Conservation (phyloP, 2,329 filamentous ascomycete genomes). For the Exutisphaerella laricina region DNA sequence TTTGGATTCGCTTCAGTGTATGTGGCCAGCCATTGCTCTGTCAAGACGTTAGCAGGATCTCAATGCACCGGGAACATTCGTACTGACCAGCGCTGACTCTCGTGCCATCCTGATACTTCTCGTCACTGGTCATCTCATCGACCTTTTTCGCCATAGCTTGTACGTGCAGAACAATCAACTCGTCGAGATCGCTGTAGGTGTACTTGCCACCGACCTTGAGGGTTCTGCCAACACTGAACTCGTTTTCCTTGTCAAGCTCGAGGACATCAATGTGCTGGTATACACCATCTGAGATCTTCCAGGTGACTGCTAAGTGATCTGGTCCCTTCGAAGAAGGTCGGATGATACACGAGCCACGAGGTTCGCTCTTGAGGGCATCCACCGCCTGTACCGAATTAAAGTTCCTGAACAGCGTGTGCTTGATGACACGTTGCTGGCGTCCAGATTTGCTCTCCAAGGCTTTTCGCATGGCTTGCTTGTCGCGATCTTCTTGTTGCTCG, state of each 20-base stretch:
- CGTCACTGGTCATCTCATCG: slow-evolving; percentile 88
- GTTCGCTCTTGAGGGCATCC: slow-evolving; percentile 82
- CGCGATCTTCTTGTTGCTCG: slow-evolving; percentile 55
- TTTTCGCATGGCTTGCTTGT: slow-evolving; percentile 70
- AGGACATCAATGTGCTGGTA: slow-evolving; percentile 97
- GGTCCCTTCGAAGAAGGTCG: slow-evolving; percentile 91
- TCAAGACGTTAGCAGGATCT: background rate
- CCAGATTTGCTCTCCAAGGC: slow-evolving; percentile 76
- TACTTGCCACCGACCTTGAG: slow-evolving; percentile 83
- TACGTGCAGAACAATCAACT: slow-evolving; percentile 93
- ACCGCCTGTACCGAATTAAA: slow-evolving; percentile 92
- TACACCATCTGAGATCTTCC: slow-evolving; percentile 95
- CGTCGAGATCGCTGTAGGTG: slow-evolving; percentile 92
- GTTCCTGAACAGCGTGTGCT: slow-evolving; percentile 90
- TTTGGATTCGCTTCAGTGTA: slow-evolving; percentile 96
- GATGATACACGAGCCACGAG: slow-evolving; percentile 86
- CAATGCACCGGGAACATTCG: slow-evolving; percentile 6
- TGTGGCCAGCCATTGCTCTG: slow-evolving; percentile 91
- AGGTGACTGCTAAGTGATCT: slow-evolving; percentile 92
- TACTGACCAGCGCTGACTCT: slow-evolving; percentile 76
- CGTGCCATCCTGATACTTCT: slow-evolving; percentile 83
- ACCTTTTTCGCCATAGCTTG: slow-evolving; percentile 98
- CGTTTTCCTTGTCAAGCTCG: slow-evolving; percentile 93
- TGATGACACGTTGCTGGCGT: slow-evolving; percentile 89
- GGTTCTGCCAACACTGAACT: slow-evolving; percentile 84